phyloP scores from a whole-genome alignment of 2,329 filamentous ascomycete genomes.

The Colletotrichum lini region DNA sequence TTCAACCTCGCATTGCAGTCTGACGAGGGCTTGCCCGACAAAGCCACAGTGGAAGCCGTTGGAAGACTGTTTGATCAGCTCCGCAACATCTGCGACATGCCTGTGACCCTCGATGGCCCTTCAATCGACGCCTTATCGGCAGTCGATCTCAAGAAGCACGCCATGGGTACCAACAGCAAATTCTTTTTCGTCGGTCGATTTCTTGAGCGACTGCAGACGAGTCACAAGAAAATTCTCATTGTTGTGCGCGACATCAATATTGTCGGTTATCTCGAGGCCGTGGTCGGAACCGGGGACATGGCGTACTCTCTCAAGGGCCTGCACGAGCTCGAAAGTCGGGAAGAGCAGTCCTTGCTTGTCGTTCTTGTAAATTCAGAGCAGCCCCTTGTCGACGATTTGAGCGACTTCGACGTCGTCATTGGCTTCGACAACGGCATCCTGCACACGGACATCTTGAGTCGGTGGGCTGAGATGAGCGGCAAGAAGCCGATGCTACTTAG shows the following conservation, averaged over 20 bases:
- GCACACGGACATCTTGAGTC: constrained; percentile 48
- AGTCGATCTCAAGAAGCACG: constrained; percentile 65
- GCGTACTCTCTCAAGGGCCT: constrained; percentile 54
- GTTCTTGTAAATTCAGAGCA: constrained; percentile 60
- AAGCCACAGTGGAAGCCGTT: constrained; percentile 59
- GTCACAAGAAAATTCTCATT: constrained; percentile 66
- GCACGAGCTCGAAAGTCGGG: constrained; percentile 49
- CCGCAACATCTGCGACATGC: constrained; percentile 70
- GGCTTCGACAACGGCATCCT: constrained; percentile 68
- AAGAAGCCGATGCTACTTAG: constrained; percentile 62
- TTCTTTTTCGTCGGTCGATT: constrained; percentile 72
- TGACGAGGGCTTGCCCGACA: constrained; percentile 39
- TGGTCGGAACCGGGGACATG: constrained; percentile 59
- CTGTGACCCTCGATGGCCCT: constrained; percentile 65
- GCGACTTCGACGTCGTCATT: constrained; percentile 65
- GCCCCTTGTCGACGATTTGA: constrained; percentile 53
- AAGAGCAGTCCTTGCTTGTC: constrained; percentile 54
- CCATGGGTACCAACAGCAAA: constrained; percentile 71
- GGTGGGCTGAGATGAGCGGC: constrained; percentile 35
- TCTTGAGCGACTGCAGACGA: constrained; percentile 59
- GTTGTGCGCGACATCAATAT: constrained; percentile 65
- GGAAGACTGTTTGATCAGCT: constrained; percentile 67
- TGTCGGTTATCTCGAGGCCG: constrained; percentile 65
- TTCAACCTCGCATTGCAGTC: constrained; percentile 53
- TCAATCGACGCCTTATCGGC: constrained; percentile 55